Evolutionary conservation across 2,329 filamentous ascomycete genomes (phyloP).

Genomic region (Ascosphaera aggregata): DNA sequence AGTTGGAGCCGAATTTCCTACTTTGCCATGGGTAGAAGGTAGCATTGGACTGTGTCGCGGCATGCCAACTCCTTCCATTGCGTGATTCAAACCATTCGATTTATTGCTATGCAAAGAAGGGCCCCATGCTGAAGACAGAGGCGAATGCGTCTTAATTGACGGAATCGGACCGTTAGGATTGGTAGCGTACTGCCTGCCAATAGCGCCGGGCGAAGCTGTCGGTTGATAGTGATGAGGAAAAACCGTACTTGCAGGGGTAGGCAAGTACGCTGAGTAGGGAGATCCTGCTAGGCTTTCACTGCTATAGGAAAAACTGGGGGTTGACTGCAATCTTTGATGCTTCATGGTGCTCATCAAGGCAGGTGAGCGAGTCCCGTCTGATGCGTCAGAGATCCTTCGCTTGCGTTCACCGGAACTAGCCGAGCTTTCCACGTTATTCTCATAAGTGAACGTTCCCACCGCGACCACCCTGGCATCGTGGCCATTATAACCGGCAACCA

Average conservation of each 20-base stretch:
- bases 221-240: slow-evolving; percentile 17
- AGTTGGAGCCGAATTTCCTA: slow-evolving; percentile 27
- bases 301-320: slow-evolving; percentile 25
- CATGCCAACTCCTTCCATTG: background rate
- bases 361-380: slow-evolving; percentile 25
- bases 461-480: slow-evolving; percentile 27
- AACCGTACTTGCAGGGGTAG: slow-evolving; percentile 22
- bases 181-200: slow-evolving; percentile 18
- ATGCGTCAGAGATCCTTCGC: slow-evolving; percentile 30
- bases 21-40: slow-evolving; percentile 7
- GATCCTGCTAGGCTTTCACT: slow-evolving; percentile 23
- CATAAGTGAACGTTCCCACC: slow-evolving; percentile 39
- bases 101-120: slow-evolving; percentile 19
- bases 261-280: slow-evolving; percentile 27
- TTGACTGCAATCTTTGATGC: slow-evolving; percentile 10
- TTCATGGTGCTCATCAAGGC: slow-evolving; percentile 24
- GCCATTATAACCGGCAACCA: slow-evolving; percentile 34
- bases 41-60: background rate
- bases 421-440: slow-evolving; percentile 21
- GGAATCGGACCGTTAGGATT: slow-evolving; percentile 19
- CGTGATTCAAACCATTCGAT: background rate
- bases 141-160: slow-evolving; percentile 24
- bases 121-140: slow-evolving; percentile 24
- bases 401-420: slow-evolving; percentile 26
- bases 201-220: slow-evolving; percentile 18